phyloP scores from a whole-genome alignment of 2,329 filamentous ascomycete genomes.

The Aureobasidium sp. region DNA sequence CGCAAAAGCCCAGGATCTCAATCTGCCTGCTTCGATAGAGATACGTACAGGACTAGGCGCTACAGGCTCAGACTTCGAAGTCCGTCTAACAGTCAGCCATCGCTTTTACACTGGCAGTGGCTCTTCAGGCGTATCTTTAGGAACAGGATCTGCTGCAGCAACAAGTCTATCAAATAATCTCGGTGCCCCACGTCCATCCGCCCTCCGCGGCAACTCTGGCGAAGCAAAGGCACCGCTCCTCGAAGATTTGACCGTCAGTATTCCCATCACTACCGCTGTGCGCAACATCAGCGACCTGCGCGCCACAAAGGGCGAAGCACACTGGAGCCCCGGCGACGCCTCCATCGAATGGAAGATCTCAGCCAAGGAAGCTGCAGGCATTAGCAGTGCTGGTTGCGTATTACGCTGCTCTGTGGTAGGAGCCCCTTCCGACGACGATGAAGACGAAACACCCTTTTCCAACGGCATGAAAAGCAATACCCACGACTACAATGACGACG shows the following conservation, averaged over 20 bases:
- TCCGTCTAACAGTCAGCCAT: conserved; percentile 61
- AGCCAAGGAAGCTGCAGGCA: conserved; percentile 58
- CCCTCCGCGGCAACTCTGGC: conserved; percentile 13
- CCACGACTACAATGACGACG: conserved; percentile 30
- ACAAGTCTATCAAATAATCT: conserved; percentile 12
- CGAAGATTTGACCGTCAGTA: conserved; percentile 67
- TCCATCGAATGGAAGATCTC: conserved; percentile 76
- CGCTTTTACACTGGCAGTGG: conserved; percentile 30
- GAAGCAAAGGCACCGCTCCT: conserved; percentile 35
- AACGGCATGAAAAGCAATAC: conserved; percentile 34
- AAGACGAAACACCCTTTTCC: conserved; percentile 23
- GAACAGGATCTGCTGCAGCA: neutral
- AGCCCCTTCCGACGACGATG: conserved; percentile 39
- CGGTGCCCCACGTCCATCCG: neutral
- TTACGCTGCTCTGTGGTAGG: conserved; percentile 76
- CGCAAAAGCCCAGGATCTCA: conserved; percentile 48
- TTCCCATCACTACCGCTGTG: conserved; percentile 71
- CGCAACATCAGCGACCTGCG: conserved; percentile 67
- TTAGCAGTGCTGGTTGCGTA: conserved; percentile 39
- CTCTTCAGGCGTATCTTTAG: neutral
- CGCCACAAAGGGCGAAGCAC: conserved; percentile 72
- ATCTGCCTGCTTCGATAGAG: conserved; percentile 73
- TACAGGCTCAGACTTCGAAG: conserved; percentile 77
- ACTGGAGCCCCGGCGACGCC: conserved; percentile 64
- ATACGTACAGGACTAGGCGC: conserved; percentile 71